Conservation (phyloP, 2,329 filamentous ascomycete species). For the Lecanosticta acicola region DNA sequence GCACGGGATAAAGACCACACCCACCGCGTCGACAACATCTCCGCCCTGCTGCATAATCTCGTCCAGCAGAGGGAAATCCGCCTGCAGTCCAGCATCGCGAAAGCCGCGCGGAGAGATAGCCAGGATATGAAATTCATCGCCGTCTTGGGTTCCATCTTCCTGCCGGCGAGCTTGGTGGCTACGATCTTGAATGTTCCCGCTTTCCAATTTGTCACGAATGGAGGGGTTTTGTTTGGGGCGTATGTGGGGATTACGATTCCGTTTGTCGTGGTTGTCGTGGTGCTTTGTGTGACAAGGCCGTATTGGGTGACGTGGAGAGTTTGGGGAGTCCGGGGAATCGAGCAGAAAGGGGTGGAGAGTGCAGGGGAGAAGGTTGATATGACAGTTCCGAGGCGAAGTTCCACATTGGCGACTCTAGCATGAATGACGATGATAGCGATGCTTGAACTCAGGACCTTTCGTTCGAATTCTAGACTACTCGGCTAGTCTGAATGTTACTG, state of each 20-base stretch:
- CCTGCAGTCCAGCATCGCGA: constrained; percentile 17
- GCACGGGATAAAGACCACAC: constrained; percentile 19
- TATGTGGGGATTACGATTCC: constrained; percentile 20
- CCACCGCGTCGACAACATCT: constrained; percentile 7
- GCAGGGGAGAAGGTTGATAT: too few species aligned
- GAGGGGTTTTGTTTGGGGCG: constrained; percentile 9
- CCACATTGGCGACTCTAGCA: too few species aligned
- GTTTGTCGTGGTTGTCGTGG: constrained; percentile 13
- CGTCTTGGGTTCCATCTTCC: constrained; percentile 19
- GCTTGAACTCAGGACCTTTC: too few species aligned
- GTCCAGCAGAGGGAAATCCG: constrained; percentile 18
- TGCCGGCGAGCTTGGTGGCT: constrained; percentile 17
- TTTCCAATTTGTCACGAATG: constrained; percentile 5
- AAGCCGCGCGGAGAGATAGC: constrained; percentile 17
- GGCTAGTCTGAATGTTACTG: too few species aligned
- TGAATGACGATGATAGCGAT: too few species aligned
- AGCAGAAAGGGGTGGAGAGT: too few species aligned
- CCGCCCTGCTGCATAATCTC: constrained; percentile 13
- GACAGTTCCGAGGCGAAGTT: too few species aligned
- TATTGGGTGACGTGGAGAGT: constrained; percentile 3
- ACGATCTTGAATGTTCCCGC: constrained; percentile 17
- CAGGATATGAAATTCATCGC: constrained; percentile 23
- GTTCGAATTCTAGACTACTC: too few species aligned
- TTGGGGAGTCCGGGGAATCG: not conserved
- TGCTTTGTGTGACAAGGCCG: constrained; percentile 9